Conservation (phyloP, 345 rosid species). For the Sonneratia alba region DNA sequence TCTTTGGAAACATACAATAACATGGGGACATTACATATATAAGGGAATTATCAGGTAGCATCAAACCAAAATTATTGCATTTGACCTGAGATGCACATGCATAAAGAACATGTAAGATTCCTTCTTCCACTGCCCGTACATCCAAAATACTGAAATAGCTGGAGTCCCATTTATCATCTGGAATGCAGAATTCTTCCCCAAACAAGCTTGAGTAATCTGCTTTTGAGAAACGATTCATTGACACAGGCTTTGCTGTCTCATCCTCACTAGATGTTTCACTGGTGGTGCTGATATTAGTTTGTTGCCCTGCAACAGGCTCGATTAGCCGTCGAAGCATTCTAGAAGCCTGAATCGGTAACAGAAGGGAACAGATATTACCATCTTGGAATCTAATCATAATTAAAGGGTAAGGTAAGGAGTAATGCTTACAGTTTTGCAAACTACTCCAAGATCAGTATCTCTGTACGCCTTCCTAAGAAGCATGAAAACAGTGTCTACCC, state of each 20-base stretch:
- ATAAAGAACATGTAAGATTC: slow-evolving; percentile 67
- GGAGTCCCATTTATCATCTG: slow-evolving; percentile 41
- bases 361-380: not conserved
- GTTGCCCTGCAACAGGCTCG: slow-evolving; percentile 35
- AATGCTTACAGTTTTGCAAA: slow-evolving; percentile 51
- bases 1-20: not conserved
- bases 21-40: not conserved
- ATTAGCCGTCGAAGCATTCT: slow-evolving; percentile 48
- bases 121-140: slow-evolving; percentile 69
- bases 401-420: not conserved
- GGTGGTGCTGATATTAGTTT: slow-evolving; percentile 20
- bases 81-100: slow-evolving; percentile 89
- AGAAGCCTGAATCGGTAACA: slow-evolving; percentile 36
- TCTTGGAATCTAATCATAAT: not conserved
- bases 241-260: slow-evolving; percentile 32
- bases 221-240: slow-evolving; percentile 23
- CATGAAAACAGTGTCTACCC: slow-evolving; percentile 52
- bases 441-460: slow-evolving; percentile 48
- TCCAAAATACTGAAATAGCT: slow-evolving; percentile 54
- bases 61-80: slow-evolving; percentile 21
- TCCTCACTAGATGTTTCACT: slow-evolving; percentile 32
- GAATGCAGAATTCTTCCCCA: slow-evolving; percentile 56
- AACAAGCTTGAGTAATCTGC: slow-evolving; percentile 60
- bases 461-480: slow-evolving; percentile 58
- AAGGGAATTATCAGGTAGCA: not conserved